Base-by-base conservation (phyloP, 2,329 filamentous ascomycete genomes). In the Pseudogymnoascus sp. region DNA sequence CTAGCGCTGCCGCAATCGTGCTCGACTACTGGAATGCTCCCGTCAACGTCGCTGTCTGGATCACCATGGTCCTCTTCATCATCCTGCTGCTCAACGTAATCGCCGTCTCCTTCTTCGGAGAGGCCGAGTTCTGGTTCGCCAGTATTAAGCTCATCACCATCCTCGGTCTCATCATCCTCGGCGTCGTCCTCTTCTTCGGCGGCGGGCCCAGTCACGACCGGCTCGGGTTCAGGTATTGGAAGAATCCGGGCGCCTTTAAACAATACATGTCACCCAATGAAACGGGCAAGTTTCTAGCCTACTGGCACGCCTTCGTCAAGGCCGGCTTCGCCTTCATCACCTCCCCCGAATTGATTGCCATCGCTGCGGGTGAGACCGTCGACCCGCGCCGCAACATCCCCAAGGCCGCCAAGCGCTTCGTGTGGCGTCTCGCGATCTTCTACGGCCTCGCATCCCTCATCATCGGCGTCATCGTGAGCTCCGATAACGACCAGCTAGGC, bases 351-450 rank as follows among this genome's bases (percentile, higher is more conserved):
- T 79, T 88, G 5, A 74, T 78, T 19, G 82, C 82, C 33, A 81
- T 86, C 65, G 84, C 86, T 1, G 85, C 84, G 4, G 86, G 84
- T 40, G 87, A 89, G 76, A 84, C 84, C 0, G 76, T 84, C n/a
- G 81, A 84, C 16, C 87, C 86, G 0, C 82, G 84, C 60, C 79
- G 82, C 68, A 88, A 87, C 75, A 83, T 89, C 63, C 86, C 86
- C 65, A 88, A 86, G 77, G 84, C 84, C 0, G 83, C 84, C 1
- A 75, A 79, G 8, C 81, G 83, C 33, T 85, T 86, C 70, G 76
- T 86, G 67, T 84, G 78, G 75, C 82, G 85, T 64, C 78, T 88
- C 7, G 79, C 81, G 59, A 70, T 86, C 67, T 88, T 88, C 72
- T 88, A 88, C 72, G 82, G 83, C 3, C 71, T 86, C 19, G 80